Base-by-base conservation (phyloP, 2,329 filamentous ascomycete species). In the Aureobasidium sp. region DNA sequence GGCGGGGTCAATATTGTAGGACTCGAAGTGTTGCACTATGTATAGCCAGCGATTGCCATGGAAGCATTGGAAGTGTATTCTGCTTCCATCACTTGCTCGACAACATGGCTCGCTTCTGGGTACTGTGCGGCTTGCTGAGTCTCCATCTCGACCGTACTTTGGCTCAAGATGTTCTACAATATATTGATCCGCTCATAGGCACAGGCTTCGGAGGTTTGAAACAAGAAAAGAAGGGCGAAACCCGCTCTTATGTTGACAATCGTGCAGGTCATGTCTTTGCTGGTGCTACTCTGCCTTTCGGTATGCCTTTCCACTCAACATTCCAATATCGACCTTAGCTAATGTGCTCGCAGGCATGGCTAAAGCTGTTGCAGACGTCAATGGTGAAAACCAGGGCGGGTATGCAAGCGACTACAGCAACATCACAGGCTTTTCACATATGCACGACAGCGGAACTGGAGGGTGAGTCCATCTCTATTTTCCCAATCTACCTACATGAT, bases 321-420 rank as follows among this genome's bases (percentile, higher is more conserved):
- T 7, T 15, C 17, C 9, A 7, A 27, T 12, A n/a, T 31, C 15
- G 14, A 39, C 27, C 11, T 20, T 14, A 11, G 11, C 41, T 48
- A 29, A 53, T 20, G 15, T 31, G 7, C 12, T 22, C 36, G 31
- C 14, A 69, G 69, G 70, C 14, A 77, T 80, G 75, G 77, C 76
- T 3, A 79, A 80, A 72, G 76, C 77, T 25, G 77, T 76, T 6
- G 76, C 77, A 3, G 77, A 80, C 62, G 75, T 78, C 8, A 73
- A 78, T 62, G 76, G 74, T 62, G 82, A 77, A 65, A 82, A 84
- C 51, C 81, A 84, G 63, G 82, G 80, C 44, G 83, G 82, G 0
- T 85, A 84, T 68, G 79, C 81, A 7, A 78, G 76, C 5, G 76
- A 78, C 49, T 70, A 70, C 9, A 73, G 71, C 55, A 75, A 74